phyloP scores from a whole-genome alignment of 139 green algal genomes.

The Trebouxia sp. region DNA sequence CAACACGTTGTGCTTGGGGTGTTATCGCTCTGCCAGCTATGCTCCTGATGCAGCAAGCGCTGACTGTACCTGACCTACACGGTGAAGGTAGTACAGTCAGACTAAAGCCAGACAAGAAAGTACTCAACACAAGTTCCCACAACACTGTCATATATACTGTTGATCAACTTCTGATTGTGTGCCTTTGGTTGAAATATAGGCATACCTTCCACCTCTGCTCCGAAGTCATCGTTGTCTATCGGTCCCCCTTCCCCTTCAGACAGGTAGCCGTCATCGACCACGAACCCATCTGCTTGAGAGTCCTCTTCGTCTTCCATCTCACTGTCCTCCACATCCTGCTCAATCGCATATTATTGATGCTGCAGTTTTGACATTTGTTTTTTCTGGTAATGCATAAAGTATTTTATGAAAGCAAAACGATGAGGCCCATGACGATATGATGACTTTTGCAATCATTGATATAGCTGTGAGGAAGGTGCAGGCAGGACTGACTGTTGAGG shows the following conservation, averaged over 20 bases:
- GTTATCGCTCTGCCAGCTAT: conserved; percentile 22
- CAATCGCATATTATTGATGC: background rate
- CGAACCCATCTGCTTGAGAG: conserved; percentile 70
- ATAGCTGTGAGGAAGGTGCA: too few species aligned
- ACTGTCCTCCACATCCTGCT: conserved; percentile 21
- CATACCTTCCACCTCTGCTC: conserved; percentile 33
- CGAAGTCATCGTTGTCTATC: conserved; percentile 48
- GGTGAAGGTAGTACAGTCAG: background rate
- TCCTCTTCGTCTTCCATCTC: conserved; percentile 46
- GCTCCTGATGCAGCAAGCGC: background rate
- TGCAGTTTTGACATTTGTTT: background rate
- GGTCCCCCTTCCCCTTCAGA: conserved; percentile 69
- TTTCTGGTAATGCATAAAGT: background rate
- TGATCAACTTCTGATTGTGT: background rate
- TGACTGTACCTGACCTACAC: conserved; percentile 10
- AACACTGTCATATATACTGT: too few species aligned
- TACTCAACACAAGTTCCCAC: too few species aligned
- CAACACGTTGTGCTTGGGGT: conserved; percentile 26
- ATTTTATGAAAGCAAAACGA: background rate
- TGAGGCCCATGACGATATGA: too few species aligned
- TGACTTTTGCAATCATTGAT: too few species aligned
- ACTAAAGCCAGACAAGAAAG: too few species aligned
- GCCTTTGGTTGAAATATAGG: background rate
- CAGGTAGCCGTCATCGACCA: conserved; percentile 76
- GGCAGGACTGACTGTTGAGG: background rate